These are phyloP conservation scores for Argentina anserina DNA, from an alignment of 306 rosid species.

Conservation along the genomic window DNA sequence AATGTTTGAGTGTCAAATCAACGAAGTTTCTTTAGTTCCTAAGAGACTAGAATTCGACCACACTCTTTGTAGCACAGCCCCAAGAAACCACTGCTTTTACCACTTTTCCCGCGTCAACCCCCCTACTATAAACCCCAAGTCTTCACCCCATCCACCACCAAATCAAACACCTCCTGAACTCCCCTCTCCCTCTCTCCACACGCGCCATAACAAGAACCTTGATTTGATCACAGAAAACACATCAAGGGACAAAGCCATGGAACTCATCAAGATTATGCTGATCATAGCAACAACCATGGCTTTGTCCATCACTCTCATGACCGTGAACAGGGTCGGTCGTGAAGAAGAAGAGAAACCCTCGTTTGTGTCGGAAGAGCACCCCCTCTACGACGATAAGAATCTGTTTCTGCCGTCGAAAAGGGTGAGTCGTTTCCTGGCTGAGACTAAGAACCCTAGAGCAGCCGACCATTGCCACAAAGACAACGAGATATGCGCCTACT, in stretches of 20 bases:
- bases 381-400: background rate
- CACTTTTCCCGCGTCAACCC: conserved; percentile 72
- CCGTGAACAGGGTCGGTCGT: conserved; percentile 29
- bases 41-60: conserved; percentile 27
- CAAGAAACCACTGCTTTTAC: conserved; percentile 37
- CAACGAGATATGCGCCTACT: conserved; percentile 38
- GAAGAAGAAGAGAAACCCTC: conserved; percentile 17
- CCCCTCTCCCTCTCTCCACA: background rate
- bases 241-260: conserved; percentile 56
- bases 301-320: conserved; percentile 56
- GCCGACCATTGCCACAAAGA: conserved; percentile 58
- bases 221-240: conserved; percentile 1
- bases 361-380: background rate
- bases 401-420: conserved; percentile 45
- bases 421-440: conserved; percentile 51
- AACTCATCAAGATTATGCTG: conserved; percentile 41
- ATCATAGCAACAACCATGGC: conserved; percentile 74
- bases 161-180: conserved; percentile 13
- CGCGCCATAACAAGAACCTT: background rate
- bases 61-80: conserved; percentile 51
- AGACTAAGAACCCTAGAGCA: conserved; percentile 39
- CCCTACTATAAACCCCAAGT: conserved; percentile 47
- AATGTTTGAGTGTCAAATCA: conserved; percentile 24
- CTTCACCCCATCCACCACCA: conserved; percentile 25
- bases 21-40: conserved; percentile 23